Evolutionary conservation across 805 yeast species (phyloP), one percentile per base, ranked within the genome.

Genomic region (Yamadazyma nakazawae): DNA sequence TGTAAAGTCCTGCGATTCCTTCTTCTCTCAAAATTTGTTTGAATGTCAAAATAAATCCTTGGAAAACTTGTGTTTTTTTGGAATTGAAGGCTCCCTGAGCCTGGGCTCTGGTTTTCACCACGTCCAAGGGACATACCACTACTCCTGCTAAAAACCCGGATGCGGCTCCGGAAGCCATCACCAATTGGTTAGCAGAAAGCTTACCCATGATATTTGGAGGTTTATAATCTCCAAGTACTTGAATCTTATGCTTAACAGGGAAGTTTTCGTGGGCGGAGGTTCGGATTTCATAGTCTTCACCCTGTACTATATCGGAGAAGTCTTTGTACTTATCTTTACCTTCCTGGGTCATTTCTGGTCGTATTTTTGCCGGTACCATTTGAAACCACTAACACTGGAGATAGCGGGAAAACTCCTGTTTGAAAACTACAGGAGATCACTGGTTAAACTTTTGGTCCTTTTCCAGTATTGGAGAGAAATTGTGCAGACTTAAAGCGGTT

Each of bases 111-210:
- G 99, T 94, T 65, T 94, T 94, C 12, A 94, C 92, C 40, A 94
- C 99, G 61, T 94, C 99, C 30, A 94, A 68, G 0, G 99, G 99
- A 65, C 98, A 94, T 6, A 94, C 99, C 2, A 80, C 74, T 2
- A 91, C 77, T 0, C 98, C 98, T 0, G 97, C 83, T 7, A 88
- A 60, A 54, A 94, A 85, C 1, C 99, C 99, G 0, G 97, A 88
- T n/a, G 89, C 65, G 0, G 97, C 97, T 0, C 99, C 99, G 1
- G 96, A 79, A 0, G 86, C 56, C 6, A 98, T 94, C 12, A 86
- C 81, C 31, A 89, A 75, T 56, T 84, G 81, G 6, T 75, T 67
- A 5, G 73, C 72, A 5, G 75, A 67, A n/a, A 60, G 48, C 14
- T 56, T 55, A 3, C 60, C 32, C 17, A 67, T 42, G 25, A 59